Evolutionary conservation across 176 grass and related monocot species (phyloP).

Genomic region (Secale cereale): DNA sequence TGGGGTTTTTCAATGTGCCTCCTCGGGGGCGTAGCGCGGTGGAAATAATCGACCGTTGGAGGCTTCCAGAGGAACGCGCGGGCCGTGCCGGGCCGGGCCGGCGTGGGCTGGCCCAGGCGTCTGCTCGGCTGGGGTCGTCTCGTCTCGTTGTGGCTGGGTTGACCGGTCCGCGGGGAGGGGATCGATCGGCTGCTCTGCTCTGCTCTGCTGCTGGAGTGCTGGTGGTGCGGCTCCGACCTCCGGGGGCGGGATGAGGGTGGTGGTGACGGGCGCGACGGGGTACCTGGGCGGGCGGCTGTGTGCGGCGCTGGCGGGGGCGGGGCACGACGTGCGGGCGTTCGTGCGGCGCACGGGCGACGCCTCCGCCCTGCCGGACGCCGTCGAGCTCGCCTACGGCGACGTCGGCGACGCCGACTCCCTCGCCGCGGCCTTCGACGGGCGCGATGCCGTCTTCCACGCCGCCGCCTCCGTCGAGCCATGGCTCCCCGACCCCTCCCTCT

Average conservation of each 20-base stretch:
- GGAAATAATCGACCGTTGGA: constrained; percentile 49
- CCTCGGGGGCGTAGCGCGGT: neutral
- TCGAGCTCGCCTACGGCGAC: constrained; percentile 75
- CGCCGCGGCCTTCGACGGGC: constrained; percentile 50
- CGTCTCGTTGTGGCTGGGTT: no score
- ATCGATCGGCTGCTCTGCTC: neutral
- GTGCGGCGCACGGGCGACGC: constrained; percentile 62
- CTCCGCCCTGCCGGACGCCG: constrained; percentile 14
- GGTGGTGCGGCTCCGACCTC: no score
- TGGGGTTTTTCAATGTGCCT: constrained; percentile 7
- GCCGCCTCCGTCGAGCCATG: constrained; percentile 80
- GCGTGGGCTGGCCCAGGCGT: no score
- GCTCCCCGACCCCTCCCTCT: constrained; percentile 81
- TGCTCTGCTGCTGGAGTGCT: no score
- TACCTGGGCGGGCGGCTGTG: constrained; percentile 73
- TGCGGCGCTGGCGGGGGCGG: constrained; percentile 49
- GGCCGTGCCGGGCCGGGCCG: neutral
- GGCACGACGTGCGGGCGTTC: constrained; percentile 68
- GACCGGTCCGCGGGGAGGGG: no score
- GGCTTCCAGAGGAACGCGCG: neutral
- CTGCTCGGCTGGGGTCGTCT: no score
- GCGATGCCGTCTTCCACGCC: constrained; percentile 70
- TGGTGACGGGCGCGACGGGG: constrained; percentile 79
- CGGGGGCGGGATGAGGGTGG: constrained; percentile 59
- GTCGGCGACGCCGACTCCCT: constrained; percentile 72